Conservation (phyloP, 2,329 filamentous ascomycete genomes). For the Pyricularia pennisetigena region DNA sequence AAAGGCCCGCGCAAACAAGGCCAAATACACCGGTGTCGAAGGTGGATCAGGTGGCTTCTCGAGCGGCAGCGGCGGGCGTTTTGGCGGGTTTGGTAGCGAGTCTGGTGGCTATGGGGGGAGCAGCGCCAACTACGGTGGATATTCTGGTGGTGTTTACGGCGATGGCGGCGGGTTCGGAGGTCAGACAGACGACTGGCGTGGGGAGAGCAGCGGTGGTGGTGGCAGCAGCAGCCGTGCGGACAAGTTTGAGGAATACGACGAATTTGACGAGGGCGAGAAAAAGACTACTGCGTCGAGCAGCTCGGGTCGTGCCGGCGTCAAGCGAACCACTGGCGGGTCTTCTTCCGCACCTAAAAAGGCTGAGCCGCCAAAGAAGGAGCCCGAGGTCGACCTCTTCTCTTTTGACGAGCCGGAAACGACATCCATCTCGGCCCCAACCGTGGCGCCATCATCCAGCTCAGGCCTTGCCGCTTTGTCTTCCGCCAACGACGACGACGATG, state of each 20-base stretch:
- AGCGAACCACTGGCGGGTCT: slow-evolving; percentile 28
- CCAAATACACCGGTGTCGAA: slow-evolving; percentile 93
- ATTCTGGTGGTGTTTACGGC: slow-evolving; percentile 73
- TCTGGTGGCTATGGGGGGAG: slow-evolving; percentile 48
- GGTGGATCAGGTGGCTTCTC: slow-evolving; percentile 61
- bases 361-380: slow-evolving; percentile 70
- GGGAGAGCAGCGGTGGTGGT: slow-evolving; percentile 34
- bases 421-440: slow-evolving; percentile 25
- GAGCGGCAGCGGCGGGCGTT: slow-evolving; percentile 40
- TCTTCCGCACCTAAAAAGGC: slow-evolving; percentile 45
- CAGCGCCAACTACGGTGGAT: slow-evolving; percentile 42
- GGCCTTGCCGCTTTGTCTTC: slow-evolving; percentile 36
- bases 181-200: slow-evolving; percentile 60
- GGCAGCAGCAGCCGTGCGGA: slow-evolving; percentile 56
- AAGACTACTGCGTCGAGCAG: slow-evolving; percentile 37
- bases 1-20: slow-evolving; percentile 81
- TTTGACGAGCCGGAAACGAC: slow-evolving; percentile 65
- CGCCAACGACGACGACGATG: slow-evolving; percentile 72
- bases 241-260: slow-evolving; percentile 93
- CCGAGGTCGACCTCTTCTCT: slow-evolving; percentile 86
- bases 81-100: slow-evolving; percentile 88
- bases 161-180: slow-evolving; percentile 92
- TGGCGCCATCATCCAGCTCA: slow-evolving; percentile 35
- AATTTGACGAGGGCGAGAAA: slow-evolving; percentile 69
- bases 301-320: slow-evolving; percentile 34